These are phyloP conservation scores for Trichoderma brevicompactum DNA, from an alignment of 2,329 filamentous ascomycete species.

Conservation along the genomic window DNA sequence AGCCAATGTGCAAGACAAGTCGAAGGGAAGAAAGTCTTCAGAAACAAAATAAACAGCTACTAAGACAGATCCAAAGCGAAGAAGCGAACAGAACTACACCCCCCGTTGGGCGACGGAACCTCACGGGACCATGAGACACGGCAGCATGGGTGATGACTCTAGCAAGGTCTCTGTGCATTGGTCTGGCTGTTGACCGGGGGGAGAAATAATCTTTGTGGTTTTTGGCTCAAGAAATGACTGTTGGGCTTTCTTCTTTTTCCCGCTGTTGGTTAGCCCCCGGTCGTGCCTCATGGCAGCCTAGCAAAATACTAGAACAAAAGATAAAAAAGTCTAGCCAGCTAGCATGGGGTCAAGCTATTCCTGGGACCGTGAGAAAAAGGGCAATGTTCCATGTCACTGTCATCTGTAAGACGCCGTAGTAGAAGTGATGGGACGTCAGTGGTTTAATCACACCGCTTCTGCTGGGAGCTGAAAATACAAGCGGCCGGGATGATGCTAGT, in stretches of 20 bases:
- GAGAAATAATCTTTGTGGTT: conserved; percentile 1
- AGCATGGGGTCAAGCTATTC: background rate
- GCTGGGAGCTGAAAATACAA: conserved; percentile 19
- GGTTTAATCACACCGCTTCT: conserved; percentile 24
- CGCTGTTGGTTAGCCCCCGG: background rate
- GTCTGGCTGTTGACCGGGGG: conserved; percentile 15
- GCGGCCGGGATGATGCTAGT: conserved; percentile 5
- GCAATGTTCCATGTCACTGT: conserved; percentile 6
- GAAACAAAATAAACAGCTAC: background rate
- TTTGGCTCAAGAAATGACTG: background rate
- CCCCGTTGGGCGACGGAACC: conserved; percentile 13
- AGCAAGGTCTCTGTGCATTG: conserved; percentile 9
- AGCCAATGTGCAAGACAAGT: background rate
- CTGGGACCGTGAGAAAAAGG: conserved; percentile 2
- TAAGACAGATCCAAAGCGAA: background rate
- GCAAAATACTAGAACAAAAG: background rate
- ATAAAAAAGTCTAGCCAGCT: background rate
- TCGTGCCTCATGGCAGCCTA: conserved; percentile 19
- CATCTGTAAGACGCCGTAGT: background rate
- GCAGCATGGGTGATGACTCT: conserved; percentile 19
- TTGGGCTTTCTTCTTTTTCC: background rate
- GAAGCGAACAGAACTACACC: background rate
- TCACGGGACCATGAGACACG: conserved; percentile 26
- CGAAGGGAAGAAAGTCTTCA: background rate
- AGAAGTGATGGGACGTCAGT: background rate